Evolutionary conservation across 2,329 filamentous ascomycete species (phyloP), one percentile per base, ranked within the genome.

Genomic region (Alternaria novae-zelandiae): DNA sequence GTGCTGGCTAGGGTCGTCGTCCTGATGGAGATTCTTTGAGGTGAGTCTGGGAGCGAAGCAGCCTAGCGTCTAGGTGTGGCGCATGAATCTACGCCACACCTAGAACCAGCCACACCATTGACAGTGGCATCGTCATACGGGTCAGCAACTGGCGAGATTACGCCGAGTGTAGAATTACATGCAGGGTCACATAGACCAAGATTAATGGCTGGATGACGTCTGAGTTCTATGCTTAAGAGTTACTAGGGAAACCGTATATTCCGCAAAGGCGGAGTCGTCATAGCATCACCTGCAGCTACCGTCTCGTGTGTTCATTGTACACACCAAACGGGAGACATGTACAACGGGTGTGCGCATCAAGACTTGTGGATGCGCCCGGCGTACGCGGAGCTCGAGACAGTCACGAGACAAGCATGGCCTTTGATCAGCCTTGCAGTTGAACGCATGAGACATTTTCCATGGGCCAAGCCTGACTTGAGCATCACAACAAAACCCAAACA

Each of bases 1-100:
- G 59, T 61, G 67, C 49, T 61, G 65, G 61, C 44, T 61, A 65
- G 44, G 50, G 50, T 50, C 28, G 60, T 64, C 56, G 53, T 32
- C 47, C 53, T 61, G 46, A 28, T 60, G 32, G 61, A 69, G 59
- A 62, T 72, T 71, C 70, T 72, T 71, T 67, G 69, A 68, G 26
- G 63, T 68, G 67, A 69, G 55, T 64, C 57, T 59, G 60, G 28
- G 54, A 61, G 54, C 54, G 20, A 46, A 54, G 60, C 4, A 26
- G 63, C 53, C 61, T 65, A 65, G 55, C 55, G 63, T 53, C 56
- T 43, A 44, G 45, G 20, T 30, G 53, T 49, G 12, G 30, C 46
- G 23, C 21, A 44, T 50, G 60, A 51, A 60, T 43, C 28, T 60
- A 59, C 66, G 67, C 67, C 70, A 66, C 67, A 63, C 4, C 6